Evolutionary conservation across 2,329 filamentous ascomycete species (phyloP).

Genomic region (Monosporascus cannonballus): DNA sequence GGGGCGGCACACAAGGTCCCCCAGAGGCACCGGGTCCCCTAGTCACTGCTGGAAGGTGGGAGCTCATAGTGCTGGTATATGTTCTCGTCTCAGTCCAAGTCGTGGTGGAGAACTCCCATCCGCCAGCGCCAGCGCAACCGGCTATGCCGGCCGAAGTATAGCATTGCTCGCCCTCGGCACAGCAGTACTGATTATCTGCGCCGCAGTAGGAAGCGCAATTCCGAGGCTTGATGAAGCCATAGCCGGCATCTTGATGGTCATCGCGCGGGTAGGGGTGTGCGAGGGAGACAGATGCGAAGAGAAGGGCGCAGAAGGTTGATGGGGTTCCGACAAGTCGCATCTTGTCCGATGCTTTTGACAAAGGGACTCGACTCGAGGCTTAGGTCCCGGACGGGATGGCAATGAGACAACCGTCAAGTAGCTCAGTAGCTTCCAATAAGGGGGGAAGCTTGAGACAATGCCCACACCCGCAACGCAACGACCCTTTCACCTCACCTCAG

Average conservation of each 20-base stretch:
- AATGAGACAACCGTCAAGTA: background rate
- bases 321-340: slow-evolving; percentile 28
- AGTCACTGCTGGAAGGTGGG: slow-evolving; percentile 39
- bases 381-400: background rate
- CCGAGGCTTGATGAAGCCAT: slow-evolving; percentile 44
- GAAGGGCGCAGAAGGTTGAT: slow-evolving; percentile 29
- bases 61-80: slow-evolving; percentile 53
- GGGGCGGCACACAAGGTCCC: slow-evolving; percentile 42
- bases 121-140: slow-evolving; percentile 34
- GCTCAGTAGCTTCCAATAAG: background rate
- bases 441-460: background rate
- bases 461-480: background rate
- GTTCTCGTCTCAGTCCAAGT: slow-evolving; percentile 58
- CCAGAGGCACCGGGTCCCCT: slow-evolving; percentile 29
- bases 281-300: slow-evolving; percentile 31
- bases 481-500: background rate
- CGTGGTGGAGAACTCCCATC: slow-evolving; percentile 39
- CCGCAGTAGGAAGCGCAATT: slow-evolving; percentile 50
- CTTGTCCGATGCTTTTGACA: slow-evolving; percentile 13
- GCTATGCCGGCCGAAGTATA: slow-evolving; percentile 45
- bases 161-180: slow-evolving; percentile 41
- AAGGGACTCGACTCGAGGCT: background rate
- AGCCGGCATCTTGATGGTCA: slow-evolving; percentile 40
- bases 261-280: slow-evolving; percentile 47
- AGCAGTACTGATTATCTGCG: slow-evolving; percentile 49